Percentiles rank a stretch among this genome's conserved stretches.
These are phyloP conservation scores for Sonneratia alba DNA, from an alignment of 345 rosid genomes.

Conservation along the genomic window DNA sequence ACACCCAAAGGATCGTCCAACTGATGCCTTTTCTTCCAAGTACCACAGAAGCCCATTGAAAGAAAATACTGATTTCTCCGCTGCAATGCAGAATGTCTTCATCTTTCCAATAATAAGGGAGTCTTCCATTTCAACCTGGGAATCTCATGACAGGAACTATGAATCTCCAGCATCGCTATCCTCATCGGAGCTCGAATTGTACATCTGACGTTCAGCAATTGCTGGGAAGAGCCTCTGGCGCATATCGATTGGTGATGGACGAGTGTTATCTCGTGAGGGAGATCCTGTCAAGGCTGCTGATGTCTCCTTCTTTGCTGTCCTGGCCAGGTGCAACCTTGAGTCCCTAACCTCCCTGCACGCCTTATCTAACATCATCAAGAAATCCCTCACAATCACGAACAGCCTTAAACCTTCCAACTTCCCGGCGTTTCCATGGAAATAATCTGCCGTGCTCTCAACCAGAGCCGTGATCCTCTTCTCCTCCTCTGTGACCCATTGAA, in stretches of 20 bases:
- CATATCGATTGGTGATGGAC: constrained; percentile 27
- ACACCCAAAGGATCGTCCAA: no score
- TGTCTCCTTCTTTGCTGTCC: constrained; percentile 25
- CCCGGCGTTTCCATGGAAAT: constrained; percentile 65
- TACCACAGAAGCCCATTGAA: no score
- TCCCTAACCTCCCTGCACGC: constrained; percentile 54
- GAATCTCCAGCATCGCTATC: constrained; percentile 13
- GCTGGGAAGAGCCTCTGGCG: constrained; percentile 54
- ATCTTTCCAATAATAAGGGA: no score
- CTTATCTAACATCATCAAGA: constrained; percentile 70
- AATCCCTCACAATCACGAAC: constrained; percentile 66
- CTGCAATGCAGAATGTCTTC: no score
- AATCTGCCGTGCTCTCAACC: constrained; percentile 68
- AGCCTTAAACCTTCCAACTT: constrained; percentile 75
- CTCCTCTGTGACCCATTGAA: constrained; percentile 39
- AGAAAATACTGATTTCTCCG: no score
- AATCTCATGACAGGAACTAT: not conserved
- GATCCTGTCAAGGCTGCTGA: constrained; percentile 21
- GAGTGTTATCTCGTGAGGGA: constrained; percentile 7
- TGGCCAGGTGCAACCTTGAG: constrained; percentile 20
- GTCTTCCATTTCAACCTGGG: no score
- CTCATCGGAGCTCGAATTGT: constrained; percentile 52
- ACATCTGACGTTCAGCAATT: constrained; percentile 38
- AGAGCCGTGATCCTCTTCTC: constrained; percentile 58
- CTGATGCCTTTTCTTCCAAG: no score